A percentile compares a stretch with the other conserved stretches of the same genome.
These are phyloP conservation scores for Solanum ahanhuiri DNA, from an alignment of 257 asterid genomes.

Conservation along the genomic window DNA sequence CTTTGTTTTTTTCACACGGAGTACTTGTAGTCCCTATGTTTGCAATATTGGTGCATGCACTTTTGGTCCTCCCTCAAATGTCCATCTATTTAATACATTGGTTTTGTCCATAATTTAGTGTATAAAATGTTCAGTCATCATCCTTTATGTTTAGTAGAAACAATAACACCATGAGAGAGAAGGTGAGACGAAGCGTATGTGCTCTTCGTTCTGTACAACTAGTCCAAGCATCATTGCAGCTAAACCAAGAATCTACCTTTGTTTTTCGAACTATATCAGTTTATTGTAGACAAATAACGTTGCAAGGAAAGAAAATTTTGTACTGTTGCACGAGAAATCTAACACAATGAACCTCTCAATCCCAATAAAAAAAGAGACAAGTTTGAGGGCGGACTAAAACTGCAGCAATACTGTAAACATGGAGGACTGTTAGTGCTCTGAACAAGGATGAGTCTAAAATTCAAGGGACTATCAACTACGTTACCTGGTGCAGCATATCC, in stretches of 20 bases:
- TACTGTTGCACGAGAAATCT: background rate
- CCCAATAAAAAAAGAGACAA: background rate
- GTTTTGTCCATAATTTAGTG: background rate
- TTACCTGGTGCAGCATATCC: constrained; percentile 17
- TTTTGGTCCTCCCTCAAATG: background rate
- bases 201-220: background rate
- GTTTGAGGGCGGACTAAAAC: background rate
- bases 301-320: background rate
- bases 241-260: background rate
- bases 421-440: background rate
- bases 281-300: background rate
- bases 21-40: background rate
- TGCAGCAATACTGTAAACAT: background rate
- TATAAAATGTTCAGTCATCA: background rate
- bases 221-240: background rate
- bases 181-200: background rate
- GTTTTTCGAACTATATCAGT: background rate
- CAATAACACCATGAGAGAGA: background rate
- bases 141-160: background rate
- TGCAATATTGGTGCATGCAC: background rate
- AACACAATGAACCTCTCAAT: background rate
- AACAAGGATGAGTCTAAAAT: background rate
- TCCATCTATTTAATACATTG: background rate
- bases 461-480: background rate
- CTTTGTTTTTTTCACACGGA: background rate